Base-by-base conservation (phyloP, 768 basidiomycete genomes). In the Boletellus ananiceps region DNA sequence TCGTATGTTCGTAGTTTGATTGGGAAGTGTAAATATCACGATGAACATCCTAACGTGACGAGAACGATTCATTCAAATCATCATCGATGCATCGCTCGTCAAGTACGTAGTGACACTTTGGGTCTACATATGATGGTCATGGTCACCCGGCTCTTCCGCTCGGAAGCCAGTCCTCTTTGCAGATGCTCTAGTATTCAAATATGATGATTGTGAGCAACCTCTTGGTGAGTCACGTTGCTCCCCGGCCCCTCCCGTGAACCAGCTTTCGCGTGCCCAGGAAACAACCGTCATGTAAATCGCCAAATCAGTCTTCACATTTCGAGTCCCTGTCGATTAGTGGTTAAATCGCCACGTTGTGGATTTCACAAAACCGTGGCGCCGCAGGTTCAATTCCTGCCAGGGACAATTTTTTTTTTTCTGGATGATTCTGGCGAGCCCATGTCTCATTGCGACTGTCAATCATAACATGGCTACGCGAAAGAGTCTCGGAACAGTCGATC, bases 321-420 rank as follows among this genome's bases (percentile, higher is more conserved):
- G 57, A 56, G 69, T 71, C 69, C 68, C 56, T 69, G 68, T 69
- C 69, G 69, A 69, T 69, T 69, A 71, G 68, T 69, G 68, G 68
- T 71, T 66, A 69, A 71, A 69, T 69, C 68, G 58, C 59, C 69
- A 69, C 66, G 68, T 69, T 71, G 68, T 69, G 68, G 68, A 62
- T 32, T 46, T 55, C 64, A 57, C 66, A 56, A 15, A 16, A 59
- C 68, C 68, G 68, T 69, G 69, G 57, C 56, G 68, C 67, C 67
- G 67, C 67, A 64, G 65, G 65, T 67, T 67, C 65, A 62, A 67
- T 67, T 67, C 65, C 65, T 68, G 65, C 65, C 66, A 67, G 61
- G 68, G 66, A 69, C 68, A 69, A 8, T 14, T 7, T 47, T 60
- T 69, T 62, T 46, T 44, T 21, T 34, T 29, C 23, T 23, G 23